These are phyloP conservation scores for Mycena chlorophos DNA, from an alignment of 768 basidiomycete genomes.

Conservation along the genomic window DNA sequence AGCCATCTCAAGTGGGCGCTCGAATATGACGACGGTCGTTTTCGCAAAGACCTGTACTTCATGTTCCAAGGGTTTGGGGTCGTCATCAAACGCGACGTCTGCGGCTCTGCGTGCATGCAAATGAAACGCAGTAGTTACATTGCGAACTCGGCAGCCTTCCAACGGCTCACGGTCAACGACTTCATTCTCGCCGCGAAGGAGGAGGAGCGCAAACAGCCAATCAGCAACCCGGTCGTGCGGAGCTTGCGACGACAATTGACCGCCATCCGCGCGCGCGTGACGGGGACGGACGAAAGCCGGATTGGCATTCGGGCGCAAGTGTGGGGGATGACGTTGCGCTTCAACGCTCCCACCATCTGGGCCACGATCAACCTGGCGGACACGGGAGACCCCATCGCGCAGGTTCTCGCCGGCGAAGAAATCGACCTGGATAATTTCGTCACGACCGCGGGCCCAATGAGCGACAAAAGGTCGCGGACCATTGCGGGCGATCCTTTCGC, in stretches of 20 bases:
- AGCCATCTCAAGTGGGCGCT: constrained; percentile 32
- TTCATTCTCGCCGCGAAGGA: neutral
- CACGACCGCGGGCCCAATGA: neutral
- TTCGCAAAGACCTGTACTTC: constrained; percentile 19
- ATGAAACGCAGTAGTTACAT: neutral
- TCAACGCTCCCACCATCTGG: neutral
- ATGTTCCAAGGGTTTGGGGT: neutral
- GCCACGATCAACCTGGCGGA: neutral
- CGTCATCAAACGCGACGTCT: neutral
- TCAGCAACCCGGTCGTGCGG: neutral
- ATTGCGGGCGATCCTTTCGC: neutral
- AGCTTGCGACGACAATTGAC: neutral
- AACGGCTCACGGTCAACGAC: neutral
- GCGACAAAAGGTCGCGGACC: neutral
- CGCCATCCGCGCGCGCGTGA: neutral
- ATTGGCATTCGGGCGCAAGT: neutral
- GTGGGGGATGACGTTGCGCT: neutral
- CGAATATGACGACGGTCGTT: constrained; percentile 31
- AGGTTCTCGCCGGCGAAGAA: neutral
- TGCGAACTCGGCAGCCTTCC: neutral
- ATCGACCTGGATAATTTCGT: neutral
- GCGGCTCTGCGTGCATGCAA: neutral
- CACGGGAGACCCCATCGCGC: neutral
- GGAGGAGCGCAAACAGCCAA: neutral
- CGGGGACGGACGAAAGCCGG: neutral